Percentiles rank a stretch among this genome's conserved stretches.
Evolutionary conservation across 768 basidiomycete genomes (phyloP).

Genomic region (Dendrothele bispora): DNA sequence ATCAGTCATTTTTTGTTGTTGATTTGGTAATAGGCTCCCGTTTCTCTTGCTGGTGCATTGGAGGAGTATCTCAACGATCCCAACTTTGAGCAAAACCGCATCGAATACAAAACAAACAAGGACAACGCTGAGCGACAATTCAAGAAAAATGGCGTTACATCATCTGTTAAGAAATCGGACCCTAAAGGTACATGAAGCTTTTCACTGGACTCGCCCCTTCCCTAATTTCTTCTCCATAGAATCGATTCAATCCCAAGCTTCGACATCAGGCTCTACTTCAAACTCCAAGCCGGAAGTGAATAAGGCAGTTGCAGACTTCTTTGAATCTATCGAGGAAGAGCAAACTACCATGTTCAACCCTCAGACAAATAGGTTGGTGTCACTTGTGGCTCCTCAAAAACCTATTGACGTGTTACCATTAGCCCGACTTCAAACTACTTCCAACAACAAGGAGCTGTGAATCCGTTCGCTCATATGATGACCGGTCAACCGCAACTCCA

Average conservation of each 20-base stretch:
- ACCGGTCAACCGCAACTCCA: constrained; percentile 44
- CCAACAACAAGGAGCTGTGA: constrained; percentile 60
- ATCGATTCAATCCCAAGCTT: constrained; percentile 14
- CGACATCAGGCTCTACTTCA: constrained; percentile 22
- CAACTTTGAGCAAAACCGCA: constrained; percentile 92
- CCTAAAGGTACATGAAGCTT: neutral
- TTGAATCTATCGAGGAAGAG: constrained; percentile 81
- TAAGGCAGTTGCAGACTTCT: constrained; percentile 78
- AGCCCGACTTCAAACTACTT: constrained; percentile 53
- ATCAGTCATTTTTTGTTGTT: neutral
- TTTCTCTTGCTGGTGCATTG: constrained; percentile 88
- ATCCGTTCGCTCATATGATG: constrained; percentile 75
- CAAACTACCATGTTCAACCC: constrained; percentile 74
- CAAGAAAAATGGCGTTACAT: constrained; percentile 16
- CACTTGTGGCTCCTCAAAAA: constrained; percentile 4
- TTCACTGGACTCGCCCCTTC: constrained; percentile 7
- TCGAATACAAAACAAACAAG: constrained; percentile 88
- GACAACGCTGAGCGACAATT: constrained; percentile 50
- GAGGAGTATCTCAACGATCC: constrained; percentile 97
- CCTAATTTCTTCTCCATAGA: constrained; percentile 15
- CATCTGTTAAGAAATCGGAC: neutral
- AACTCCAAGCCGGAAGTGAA: constrained; percentile 31
- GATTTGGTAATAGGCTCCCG: constrained; percentile 66
- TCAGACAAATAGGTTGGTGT: constrained; percentile 52
- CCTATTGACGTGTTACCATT: neutral